Percentiles rank a stretch among this genome's conserved stretches.
These are phyloP conservation scores for Pachysandra terminalis DNA, from an alignment of 164 flowering plant genomes.

Conservation along the genomic window DNA sequence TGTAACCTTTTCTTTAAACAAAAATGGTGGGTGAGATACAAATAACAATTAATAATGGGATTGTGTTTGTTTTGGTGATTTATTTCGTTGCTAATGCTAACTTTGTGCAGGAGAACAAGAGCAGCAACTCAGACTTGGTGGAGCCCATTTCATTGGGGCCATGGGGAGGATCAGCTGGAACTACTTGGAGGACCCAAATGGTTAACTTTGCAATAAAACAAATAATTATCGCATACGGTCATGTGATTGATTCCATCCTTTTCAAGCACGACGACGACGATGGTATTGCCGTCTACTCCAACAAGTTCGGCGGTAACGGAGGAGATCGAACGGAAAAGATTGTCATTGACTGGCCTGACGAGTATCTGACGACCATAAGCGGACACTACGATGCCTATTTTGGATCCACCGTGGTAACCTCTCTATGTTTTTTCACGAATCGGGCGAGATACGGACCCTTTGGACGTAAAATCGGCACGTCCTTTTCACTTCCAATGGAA, in stretches of 20 bases:
- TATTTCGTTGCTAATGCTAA: no score
- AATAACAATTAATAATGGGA: no score
- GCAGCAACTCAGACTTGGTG: no score
- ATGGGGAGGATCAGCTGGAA: background rate
- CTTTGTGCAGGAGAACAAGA: no score
- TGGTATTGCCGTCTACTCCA: no score
- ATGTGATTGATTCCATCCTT: background rate
- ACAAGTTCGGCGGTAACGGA: no score
- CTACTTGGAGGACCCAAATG: background rate
- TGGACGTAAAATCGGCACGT: slow-evolving; percentile 1
- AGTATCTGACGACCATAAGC: slow-evolving; percentile 1
- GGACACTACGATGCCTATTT: background rate
- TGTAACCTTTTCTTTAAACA: no score
- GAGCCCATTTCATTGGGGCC: background rate
- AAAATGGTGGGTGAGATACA: no score
- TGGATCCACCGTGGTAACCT: background rate
- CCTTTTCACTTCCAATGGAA: slow-evolving; percentile 6
- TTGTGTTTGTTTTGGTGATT: no score
- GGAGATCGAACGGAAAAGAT: background rate
- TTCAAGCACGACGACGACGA: background rate
- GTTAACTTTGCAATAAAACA: background rate
- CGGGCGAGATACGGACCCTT: slow-evolving; percentile 9
- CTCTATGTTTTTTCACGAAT: slow-evolving; percentile 7
- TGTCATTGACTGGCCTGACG: slow-evolving; percentile 3
- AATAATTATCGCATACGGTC: background rate